Base-by-base conservation (phyloP, 441 rosid species). In the Mallotus japonicus region DNA sequence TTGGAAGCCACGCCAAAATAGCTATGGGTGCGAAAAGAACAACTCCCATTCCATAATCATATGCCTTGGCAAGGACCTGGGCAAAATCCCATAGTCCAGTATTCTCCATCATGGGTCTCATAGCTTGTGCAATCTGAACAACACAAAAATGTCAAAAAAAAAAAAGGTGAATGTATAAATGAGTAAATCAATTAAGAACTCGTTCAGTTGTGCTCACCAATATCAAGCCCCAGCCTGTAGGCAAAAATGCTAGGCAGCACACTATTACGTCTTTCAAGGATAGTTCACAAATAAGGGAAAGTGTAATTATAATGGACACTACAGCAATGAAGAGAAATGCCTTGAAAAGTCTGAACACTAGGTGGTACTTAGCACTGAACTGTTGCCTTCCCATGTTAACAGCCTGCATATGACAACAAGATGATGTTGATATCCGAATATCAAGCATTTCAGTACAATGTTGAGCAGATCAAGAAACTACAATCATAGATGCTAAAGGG, bases 201-300 rank as follows among this genome's bases (percentile, higher is more conserved):
- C n/a, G 32, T 0, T 14, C n/a, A 64, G 40, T 37, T 37, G 40
- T 54, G 56, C 85, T 81, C 86, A 95, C 99, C 98, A 95, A 72
- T 82, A 92, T 84, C 72, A 95, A 82, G 74, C 99, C 98, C 99
- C 99, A 95, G 69, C 97, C 99, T 0, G 99, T 95, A 5, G 99
- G 99, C 79, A 92, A 71, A 78, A 95, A 95, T 4, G 98, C 99
- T 53, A 95, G 84, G 81, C 91, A 84, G 84, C 98, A 92, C 64
- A 92, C 91, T 0, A 91, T 63, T 71, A 95, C 77, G 77, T 95
- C 99, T 86, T 80, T 92, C 67, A 75, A 59, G 3, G 98, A 95
- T 10, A 95, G 81, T 71, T 95, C 75, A 47, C 98, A 95, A 69
- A 89, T 68, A 73, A 78, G 74, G 42, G 99, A 89, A 65, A 95